These are phyloP conservation scores for Aspergillus calidoustus DNA, from an alignment of 2,329 filamentous ascomycete genomes.

Conservation along the genomic window DNA sequence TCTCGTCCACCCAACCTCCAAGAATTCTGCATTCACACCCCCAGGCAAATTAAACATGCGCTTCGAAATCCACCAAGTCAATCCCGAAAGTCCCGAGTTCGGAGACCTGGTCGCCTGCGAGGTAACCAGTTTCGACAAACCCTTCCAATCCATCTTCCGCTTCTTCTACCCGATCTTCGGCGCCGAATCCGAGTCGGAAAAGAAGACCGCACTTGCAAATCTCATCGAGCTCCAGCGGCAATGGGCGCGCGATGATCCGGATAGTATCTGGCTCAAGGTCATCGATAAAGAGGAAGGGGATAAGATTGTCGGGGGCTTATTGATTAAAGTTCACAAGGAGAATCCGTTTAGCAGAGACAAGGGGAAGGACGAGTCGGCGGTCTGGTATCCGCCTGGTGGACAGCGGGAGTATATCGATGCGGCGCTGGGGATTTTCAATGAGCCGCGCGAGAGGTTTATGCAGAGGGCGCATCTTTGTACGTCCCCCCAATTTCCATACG, in stretches of 20 bases:
- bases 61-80: conserved; percentile 7
- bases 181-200: not conserved
- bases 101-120: conserved; percentile 12
- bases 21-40: too few species aligned
- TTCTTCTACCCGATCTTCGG: conserved; percentile 15
- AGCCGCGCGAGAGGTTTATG: conserved; percentile 5
- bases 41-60: not conserved
- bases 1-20: too few species aligned
- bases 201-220: not conserved
- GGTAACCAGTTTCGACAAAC: conserved; percentile 1
- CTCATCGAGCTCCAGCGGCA: conserved; percentile 7
- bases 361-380: not conserved
- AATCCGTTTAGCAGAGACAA: not conserved
- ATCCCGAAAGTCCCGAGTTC: not conserved
- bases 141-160: conserved; percentile 11
- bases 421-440: conserved; percentile 2
- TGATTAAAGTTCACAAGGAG: not conserved
- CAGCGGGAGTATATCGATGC: conserved; percentile 9
- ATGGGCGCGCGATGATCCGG: conserved; percentile 12
- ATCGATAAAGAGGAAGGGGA: not conserved
- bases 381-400: conserved; percentile 11
- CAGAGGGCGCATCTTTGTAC: conserved; percentile 5
- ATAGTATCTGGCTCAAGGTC: conserved; percentile 5
- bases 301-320: conserved; percentile 1
- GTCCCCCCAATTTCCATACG: not conserved